Percentiles rank a stretch among this genome's conserved stretches.
Evolutionary conservation across 345 rosid species (phyloP).

Genomic region (Odontarrhena argentea): DNA sequence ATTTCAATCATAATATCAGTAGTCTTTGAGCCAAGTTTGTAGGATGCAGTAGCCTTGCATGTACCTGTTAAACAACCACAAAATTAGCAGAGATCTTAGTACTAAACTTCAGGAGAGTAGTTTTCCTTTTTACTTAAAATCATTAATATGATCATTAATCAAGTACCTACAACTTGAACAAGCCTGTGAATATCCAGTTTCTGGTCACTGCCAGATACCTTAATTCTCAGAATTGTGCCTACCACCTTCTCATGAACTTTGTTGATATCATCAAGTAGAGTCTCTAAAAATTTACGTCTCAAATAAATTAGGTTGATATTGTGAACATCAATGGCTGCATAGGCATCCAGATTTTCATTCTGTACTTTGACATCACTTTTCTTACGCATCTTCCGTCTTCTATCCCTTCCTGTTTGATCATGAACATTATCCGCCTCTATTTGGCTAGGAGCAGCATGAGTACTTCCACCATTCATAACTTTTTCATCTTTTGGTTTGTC

Average conservation of each 20-base stretch:
- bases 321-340: conserved; percentile 86
- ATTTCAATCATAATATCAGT: conserved; percentile 70
- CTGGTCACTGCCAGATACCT: conserved; percentile 63
- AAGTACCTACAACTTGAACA: conserved; percentile 84
- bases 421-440: conserved; percentile 39
- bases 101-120: conserved; percentile 6
- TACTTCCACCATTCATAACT: conserved; percentile 39
- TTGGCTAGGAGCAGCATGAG: conserved; percentile 45
- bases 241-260: conserved; percentile 72
- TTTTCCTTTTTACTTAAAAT: conserved; percentile 21
- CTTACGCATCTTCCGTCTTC: conserved; percentile 51
- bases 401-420: conserved; percentile 47
- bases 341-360: conserved; percentile 51
- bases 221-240: conserved; percentile 87
- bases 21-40: conserved; percentile 64
- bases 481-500: conserved; percentile 47
- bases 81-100: conserved; percentile 31
- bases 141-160: conserved; percentile 33
- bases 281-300: conserved; percentile 69
- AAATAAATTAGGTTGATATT: conserved; percentile 75
- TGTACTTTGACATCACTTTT: conserved; percentile 55
- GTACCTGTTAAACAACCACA: conserved; percentile 56
- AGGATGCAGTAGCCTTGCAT: conserved; percentile 56
- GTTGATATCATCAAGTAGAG: conserved; percentile 63
- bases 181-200: conserved; percentile 79